Percentiles rank a stretch among this genome's conserved stretches.
phyloP scores from a whole-genome alignment of 1,284 basidiomycete genomes.

The Pascua sp. region DNA sequence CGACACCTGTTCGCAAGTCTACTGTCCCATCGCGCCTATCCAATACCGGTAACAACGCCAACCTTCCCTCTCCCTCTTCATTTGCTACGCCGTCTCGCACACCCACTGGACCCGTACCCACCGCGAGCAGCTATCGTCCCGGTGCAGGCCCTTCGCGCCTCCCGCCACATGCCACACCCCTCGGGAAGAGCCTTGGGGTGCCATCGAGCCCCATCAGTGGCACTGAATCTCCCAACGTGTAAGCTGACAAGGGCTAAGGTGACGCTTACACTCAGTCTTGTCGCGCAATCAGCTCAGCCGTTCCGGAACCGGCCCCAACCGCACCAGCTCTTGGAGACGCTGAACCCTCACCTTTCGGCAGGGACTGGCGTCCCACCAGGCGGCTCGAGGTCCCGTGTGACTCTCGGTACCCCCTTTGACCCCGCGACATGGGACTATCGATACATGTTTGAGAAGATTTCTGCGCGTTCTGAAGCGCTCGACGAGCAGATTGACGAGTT shows the following conservation, averaged over 20 bases:
- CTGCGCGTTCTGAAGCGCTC: conserved; percentile 72
- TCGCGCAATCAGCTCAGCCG: conserved; percentile 25
- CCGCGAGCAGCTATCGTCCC: conserved; percentile 22
- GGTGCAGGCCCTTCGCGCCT: conserved; percentile 19
- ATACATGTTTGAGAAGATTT: conserved; percentile 89
- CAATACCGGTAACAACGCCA: conserved; percentile 25
- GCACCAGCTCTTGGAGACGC: conserved; percentile 42
- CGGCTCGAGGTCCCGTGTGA: conserved; percentile 27
- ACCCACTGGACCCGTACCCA: conserved; percentile 17
- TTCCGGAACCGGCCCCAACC: conserved; percentile 40
- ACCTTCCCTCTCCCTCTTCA: conserved; percentile 20
- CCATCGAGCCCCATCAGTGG: conserved; percentile 38
- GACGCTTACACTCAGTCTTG: conserved; percentile 9
- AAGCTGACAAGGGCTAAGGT: neutral
- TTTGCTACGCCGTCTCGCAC: conserved; percentile 18
- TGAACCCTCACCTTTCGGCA: conserved; percentile 42
- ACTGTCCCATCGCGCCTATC: conserved; percentile 15
- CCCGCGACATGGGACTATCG: conserved; percentile 54
- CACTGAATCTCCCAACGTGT: conserved; percentile 22
- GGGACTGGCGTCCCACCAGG: conserved; percentile 11
- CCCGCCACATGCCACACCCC: conserved; percentile 20
- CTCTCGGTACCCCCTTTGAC: conserved; percentile 27
- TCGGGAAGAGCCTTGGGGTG: conserved; percentile 17
- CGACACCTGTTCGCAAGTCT: conserved; percentile 32
- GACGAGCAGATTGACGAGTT: conserved; percentile 82